These are phyloP conservation scores for Colletotrichum lindemuthianum DNA, from an alignment of 2,329 filamentous ascomycete species.

Conservation along the genomic window DNA sequence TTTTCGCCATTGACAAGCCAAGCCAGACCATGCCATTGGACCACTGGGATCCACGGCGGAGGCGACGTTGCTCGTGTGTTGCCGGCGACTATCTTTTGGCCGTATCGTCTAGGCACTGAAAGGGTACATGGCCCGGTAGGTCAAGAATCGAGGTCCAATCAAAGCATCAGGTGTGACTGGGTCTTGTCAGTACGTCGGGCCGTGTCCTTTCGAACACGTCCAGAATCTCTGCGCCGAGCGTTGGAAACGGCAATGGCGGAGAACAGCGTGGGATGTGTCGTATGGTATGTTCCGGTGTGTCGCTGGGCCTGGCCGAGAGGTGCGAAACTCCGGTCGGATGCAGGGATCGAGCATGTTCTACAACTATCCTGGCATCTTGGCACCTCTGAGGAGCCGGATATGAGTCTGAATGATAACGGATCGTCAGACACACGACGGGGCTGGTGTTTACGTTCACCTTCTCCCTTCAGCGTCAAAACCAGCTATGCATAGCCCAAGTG, in stretches of 20 bases:
- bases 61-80: constrained; percentile 10
- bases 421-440: too few relatives aligned
- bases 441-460: too few relatives aligned
- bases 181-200: neutral
- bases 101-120: neutral
- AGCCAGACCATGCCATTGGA: constrained; percentile 7
- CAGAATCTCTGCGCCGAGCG: neutral
- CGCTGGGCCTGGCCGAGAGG: neutral
- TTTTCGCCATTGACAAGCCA: neutral
- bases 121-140: neutral
- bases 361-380: constrained; percentile 2
- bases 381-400: neutral
- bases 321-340: neutral
- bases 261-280: neutral
- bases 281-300: neutral
- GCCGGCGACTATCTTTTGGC: neutral
- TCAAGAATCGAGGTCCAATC: neutral
- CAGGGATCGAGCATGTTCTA: constrained; percentile 1
- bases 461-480: too few relatives aligned
- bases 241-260: neutral
- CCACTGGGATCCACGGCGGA: constrained; percentile 14
- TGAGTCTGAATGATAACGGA: neutral
- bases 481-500: too few relatives aligned
- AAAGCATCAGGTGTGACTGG: constrained; percentile 1
- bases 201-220: neutral